Evolutionary conservation across 2,329 filamentous ascomycete genomes (phyloP).

Genomic region (Aspergillus sp.): DNA sequence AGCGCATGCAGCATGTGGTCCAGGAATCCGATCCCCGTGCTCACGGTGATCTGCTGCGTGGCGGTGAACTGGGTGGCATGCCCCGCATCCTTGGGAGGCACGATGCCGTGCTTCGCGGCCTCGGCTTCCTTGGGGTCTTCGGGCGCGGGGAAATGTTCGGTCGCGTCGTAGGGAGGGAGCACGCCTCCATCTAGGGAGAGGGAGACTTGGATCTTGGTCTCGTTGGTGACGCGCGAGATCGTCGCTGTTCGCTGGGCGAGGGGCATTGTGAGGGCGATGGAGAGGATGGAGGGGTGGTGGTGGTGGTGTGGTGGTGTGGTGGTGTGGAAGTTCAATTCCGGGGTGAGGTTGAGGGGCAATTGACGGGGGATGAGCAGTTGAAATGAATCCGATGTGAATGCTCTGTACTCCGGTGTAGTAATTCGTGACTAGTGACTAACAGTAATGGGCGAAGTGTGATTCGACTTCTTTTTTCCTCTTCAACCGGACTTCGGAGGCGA

Average conservation of each 20-base stretch:
- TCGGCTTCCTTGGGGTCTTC: constrained; percentile 54
- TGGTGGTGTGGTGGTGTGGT: too few species aligned
- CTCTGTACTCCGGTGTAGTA: too few species aligned
- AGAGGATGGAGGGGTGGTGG: too few species aligned
- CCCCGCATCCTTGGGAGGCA: constrained; percentile 48
- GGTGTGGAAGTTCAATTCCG: neutral
- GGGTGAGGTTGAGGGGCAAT: too few species aligned
- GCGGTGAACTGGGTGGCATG: constrained; percentile 85
- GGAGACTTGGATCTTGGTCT: constrained; percentile 93
- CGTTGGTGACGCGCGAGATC: constrained; percentile 88
- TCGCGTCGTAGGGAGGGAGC: constrained; percentile 44
- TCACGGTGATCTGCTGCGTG: constrained; percentile 80
- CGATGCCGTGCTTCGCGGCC: constrained; percentile 48
- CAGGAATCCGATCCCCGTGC: constrained; percentile 94
- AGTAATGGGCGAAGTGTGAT: too few species aligned
- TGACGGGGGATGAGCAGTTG: too few species aligned
- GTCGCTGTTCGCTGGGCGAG: constrained; percentile 68
- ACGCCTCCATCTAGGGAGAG: constrained; percentile 90
- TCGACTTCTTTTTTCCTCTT: neutral
- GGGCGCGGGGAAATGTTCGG: constrained; percentile 60
- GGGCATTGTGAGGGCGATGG: constrained; percentile 19
- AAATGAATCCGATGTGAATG: too few species aligned
- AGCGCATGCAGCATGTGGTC: constrained; percentile 99
- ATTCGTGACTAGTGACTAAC: too few species aligned
- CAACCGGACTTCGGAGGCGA: neutral